Evolutionary conservation across 176 grass and related monocot species (phyloP).

Genomic region (Triticum timopheevii): DNA sequence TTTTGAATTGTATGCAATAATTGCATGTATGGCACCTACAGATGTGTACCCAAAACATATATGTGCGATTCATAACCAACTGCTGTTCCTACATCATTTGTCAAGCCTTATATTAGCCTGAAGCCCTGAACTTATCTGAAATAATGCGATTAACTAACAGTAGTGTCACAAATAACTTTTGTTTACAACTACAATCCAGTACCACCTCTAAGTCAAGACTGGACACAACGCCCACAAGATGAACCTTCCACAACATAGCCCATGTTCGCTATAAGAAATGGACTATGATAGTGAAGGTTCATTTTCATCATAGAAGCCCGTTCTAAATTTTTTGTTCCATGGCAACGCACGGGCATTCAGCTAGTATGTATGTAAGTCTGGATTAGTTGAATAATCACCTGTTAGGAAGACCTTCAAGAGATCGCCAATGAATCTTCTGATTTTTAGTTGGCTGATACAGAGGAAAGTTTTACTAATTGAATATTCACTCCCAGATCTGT

Average conservation of each 20-base stretch:
- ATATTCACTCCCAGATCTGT: slow-evolving; percentile 6
- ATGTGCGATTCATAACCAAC: not conserved
- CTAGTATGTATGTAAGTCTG: not conserved
- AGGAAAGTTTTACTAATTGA: slow-evolving; percentile 24
- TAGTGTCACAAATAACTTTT: not conserved
- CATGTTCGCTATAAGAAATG: not conserved
- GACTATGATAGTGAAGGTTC: not conserved
- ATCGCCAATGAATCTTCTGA: slow-evolving; percentile 98
- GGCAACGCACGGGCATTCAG: no score
- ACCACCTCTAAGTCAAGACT: not conserved
- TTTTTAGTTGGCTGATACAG: slow-evolving; percentile 81
- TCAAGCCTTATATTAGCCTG: not conserved
- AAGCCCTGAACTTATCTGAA: not conserved
- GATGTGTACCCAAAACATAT: not conserved
- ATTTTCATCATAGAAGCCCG: not conserved
- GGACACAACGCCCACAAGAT: not conserved
- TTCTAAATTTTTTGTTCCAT: not conserved
- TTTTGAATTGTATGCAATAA: not conserved
- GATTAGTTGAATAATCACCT: slow-evolving; percentile 38
- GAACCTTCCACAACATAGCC: not conserved
- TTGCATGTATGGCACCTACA: not conserved
- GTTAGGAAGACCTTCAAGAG: slow-evolving; percentile 94
- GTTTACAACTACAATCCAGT: not conserved
- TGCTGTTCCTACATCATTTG: not conserved
- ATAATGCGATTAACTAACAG: not conserved